phyloP scores from a whole-genome alignment of 495 filamentous ascomycete genomes.

The Aspergillus conjunctus region DNA sequence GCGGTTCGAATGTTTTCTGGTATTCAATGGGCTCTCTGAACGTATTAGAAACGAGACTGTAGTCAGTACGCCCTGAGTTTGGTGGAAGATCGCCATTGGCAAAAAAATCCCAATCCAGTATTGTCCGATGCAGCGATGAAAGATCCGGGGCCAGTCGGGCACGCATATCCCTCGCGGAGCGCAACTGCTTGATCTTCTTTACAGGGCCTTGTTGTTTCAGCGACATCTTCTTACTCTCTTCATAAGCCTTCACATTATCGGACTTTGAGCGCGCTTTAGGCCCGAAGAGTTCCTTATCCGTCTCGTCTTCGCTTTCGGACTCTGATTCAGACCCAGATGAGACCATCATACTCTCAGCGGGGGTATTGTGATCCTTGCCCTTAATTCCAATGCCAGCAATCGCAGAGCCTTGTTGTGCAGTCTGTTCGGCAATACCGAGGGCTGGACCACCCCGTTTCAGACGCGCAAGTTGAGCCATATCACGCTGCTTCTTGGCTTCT shows the following conservation, averaged over 20 bases:
- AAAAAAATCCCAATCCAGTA: constrained; percentile 93
- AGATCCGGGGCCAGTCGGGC: constrained; percentile 90
- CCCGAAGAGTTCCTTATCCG: constrained; percentile 63
- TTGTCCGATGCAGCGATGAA: constrained; percentile 76
- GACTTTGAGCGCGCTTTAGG: constrained; percentile 45
- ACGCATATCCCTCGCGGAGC: constrained; percentile 89
- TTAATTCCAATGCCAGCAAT: constrained; percentile 72
- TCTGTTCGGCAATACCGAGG: constrained; percentile 57
- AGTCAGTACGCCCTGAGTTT: constrained; percentile 63
- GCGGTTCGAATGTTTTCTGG: constrained; percentile 84
- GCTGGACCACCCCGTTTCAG: constrained; percentile 58
- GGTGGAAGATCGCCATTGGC: constrained; percentile 83
- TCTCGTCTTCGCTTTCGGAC: constrained; percentile 69
- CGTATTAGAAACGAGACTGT: constrained; percentile 69
- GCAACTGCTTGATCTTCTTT: constrained; percentile 72
- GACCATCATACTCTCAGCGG: constrained; percentile 85
- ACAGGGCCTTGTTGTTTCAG: constrained; percentile 66
- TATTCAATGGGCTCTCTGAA: constrained; percentile 78
- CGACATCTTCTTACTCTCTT: constrained; percentile 56
- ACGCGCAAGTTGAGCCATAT: constrained; percentile 65
- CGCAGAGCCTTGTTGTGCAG: constrained; percentile 75
- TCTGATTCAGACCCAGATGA: constrained; percentile 71
- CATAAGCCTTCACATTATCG: constrained; percentile 54
- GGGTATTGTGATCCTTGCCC: constrained; percentile 72
- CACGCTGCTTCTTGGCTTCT: constrained; percentile 71